phyloP scores from a whole-genome alignment of 2,329 filamentous ascomycete species.

The Allantophomopsis cytisporea region DNA sequence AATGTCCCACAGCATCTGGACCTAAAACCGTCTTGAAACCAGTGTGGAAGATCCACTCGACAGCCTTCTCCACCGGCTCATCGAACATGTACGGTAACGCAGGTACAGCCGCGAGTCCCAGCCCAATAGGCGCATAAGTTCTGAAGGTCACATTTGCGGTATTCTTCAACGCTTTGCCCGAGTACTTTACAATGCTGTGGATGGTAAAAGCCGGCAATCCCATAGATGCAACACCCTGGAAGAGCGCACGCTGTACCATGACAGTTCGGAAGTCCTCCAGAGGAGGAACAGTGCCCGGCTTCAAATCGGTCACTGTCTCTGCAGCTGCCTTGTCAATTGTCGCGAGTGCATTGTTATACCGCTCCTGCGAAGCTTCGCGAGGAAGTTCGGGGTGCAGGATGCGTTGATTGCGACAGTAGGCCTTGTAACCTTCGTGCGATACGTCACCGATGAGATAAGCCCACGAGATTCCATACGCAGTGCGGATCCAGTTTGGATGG shows the following conservation, averaged over 20 bases:
- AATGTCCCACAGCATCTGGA: conserved; percentile 35
- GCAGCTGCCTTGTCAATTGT: conserved; percentile 4
- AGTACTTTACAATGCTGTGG: conserved; percentile 72
- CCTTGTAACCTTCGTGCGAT: conserved; percentile 85
- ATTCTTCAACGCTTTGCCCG: conserved; percentile 72
- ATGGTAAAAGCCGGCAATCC: conserved; percentile 88
- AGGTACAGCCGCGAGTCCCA: conserved; percentile 66
- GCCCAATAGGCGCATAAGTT: conserved; percentile 83
- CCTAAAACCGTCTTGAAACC: conserved; percentile 65
- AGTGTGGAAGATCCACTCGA: conserved; percentile 82
- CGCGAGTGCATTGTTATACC: conserved; percentile 17
- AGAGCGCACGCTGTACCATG: conserved; percentile 81
- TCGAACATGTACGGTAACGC: conserved; percentile 79
- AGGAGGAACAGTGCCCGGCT: conserved; percentile 42
- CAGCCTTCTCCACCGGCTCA: conserved; percentile 79
- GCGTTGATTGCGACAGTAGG: conserved; percentile 76
- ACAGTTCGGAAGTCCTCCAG: conserved; percentile 85
- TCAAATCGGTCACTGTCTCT: conserved; percentile 5
- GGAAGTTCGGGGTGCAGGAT: conserved; percentile 54
- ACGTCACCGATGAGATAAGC: conserved; percentile 86
- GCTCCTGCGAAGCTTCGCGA: conserved; percentile 12
- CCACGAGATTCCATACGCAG: conserved; percentile 88
- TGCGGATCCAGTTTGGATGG: conserved; percentile 67
- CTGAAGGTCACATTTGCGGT: conserved; percentile 62
- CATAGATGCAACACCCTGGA: conserved; percentile 88